Percentiles rank a stretch among this genome's conserved stretches.
These are phyloP conservation scores for Lasiodiplodia citricola DNA, from an alignment of 2,329 filamentous ascomycete species.

Conservation along the genomic window DNA sequence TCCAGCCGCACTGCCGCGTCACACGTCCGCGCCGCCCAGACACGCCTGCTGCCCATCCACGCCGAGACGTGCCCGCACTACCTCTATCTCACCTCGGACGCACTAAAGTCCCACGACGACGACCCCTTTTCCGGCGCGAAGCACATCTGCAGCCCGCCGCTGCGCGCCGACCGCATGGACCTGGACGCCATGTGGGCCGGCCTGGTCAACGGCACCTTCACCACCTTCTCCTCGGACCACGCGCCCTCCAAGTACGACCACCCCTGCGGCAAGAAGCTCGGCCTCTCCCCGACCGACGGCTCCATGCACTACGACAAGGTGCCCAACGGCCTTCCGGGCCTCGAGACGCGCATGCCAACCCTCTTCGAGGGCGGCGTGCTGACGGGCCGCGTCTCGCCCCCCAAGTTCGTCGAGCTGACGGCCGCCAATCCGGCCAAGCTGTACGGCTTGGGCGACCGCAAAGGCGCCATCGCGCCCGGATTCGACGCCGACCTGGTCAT, in stretches of 20 bases:
- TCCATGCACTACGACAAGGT: constrained; percentile 48
- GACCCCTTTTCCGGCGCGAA: constrained; percentile 44
- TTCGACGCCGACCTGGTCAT: constrained; percentile 63
- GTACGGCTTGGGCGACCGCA: constrained; percentile 59
- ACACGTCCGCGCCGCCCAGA: constrained; percentile 43
- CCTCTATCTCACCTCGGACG: constrained; percentile 40
- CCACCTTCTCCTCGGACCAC: constrained; percentile 42
- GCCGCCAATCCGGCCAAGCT: constrained; percentile 54
- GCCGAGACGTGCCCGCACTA: constrained; percentile 47
- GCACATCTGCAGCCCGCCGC: constrained; percentile 43
- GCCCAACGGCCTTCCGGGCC: constrained; percentile 51
- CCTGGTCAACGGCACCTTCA: constrained; percentile 44
- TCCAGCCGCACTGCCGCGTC: constrained; percentile 45
- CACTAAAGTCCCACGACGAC: constrained; percentile 37
- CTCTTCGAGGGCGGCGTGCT: constrained; percentile 44
- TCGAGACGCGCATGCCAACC: constrained; percentile 50
- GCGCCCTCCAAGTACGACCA: constrained; percentile 48
- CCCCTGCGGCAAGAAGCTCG: constrained; percentile 45
- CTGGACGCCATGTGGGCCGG: constrained; percentile 42
- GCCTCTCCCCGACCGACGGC: constrained; percentile 36
- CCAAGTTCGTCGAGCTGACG: constrained; percentile 53
- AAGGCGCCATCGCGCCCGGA: constrained; percentile 58
- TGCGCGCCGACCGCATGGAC: constrained; percentile 39
- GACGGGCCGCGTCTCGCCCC: constrained; percentile 31
- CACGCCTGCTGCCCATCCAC: constrained; percentile 41